These are phyloP conservation scores for Glonium stellatum DNA, from an alignment of 495 filamentous ascomycete genomes.

Conservation along the genomic window DNA sequence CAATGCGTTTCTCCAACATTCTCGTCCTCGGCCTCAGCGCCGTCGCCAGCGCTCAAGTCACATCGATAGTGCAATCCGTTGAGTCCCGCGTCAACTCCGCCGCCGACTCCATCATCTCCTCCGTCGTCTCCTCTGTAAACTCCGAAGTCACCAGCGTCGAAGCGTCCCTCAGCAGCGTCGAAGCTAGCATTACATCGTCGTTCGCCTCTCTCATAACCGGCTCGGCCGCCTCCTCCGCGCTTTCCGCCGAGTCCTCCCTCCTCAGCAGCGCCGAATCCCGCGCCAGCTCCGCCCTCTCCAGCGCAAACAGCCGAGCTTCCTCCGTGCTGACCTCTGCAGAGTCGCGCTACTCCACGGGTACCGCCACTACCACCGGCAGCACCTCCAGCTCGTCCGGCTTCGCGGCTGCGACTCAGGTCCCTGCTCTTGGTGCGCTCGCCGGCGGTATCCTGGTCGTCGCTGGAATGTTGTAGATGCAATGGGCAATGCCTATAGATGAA, in stretches of 20 bases:
- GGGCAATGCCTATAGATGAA: too few species aligned
- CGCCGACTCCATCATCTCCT: conserved; percentile 3
- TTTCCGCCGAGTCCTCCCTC: too few species aligned
- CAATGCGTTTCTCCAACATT: conserved; percentile 26
- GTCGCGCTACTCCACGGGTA: too few species aligned
- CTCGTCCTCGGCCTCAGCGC: conserved; percentile 19
- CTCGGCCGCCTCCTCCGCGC: background rate
- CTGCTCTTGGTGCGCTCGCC: conserved; percentile 15
- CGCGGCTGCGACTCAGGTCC: background rate
- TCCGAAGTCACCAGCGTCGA: conserved; percentile 5
- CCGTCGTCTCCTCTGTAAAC: background rate
- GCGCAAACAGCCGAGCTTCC: background rate
- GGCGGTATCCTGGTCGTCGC: conserved; percentile 18
- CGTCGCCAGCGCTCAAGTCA: conserved; percentile 13
- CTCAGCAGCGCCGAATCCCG: background rate
- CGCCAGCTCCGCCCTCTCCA: background rate
- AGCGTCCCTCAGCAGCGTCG: background rate
- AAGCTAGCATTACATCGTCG: background rate
- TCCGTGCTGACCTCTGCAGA: too few species aligned
- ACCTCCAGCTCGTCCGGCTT: background rate
- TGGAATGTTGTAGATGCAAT: conserved; percentile 20
- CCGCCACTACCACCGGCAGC: background rate
- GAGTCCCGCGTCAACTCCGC: background rate
- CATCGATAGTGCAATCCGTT: background rate
- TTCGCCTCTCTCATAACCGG: conserved; percentile 7